These are phyloP conservation scores for Epichloe uncinata DNA, from an alignment of 2,329 filamentous ascomycete genomes.

Conservation along the genomic window DNA sequence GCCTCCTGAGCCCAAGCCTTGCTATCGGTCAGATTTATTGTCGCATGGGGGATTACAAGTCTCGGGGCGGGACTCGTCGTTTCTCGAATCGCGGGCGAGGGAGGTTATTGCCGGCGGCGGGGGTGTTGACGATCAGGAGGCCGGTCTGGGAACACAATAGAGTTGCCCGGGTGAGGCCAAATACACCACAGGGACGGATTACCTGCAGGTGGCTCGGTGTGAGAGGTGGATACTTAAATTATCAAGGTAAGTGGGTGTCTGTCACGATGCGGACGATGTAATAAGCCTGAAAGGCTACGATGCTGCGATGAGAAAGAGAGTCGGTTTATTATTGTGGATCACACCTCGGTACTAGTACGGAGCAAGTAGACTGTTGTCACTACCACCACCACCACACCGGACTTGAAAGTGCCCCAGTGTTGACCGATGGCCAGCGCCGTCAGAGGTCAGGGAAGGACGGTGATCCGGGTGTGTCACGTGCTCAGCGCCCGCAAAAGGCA, in stretches of 20 bases:
- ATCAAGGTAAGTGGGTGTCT: background rate
- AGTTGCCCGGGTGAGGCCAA: background rate
- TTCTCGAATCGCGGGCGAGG: conserved; percentile 1
- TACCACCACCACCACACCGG: too few species aligned
- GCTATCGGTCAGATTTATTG: conserved; percentile 15
- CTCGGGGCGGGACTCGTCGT: background rate
- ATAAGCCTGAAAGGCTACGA: background rate
- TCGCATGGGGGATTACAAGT: conserved; percentile 15
- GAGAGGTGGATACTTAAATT: background rate
- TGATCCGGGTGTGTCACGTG: too few species aligned
- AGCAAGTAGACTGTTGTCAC: background rate
- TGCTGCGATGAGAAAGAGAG: background rate
- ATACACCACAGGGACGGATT: background rate
- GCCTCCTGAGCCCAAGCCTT: conserved; percentile 19
- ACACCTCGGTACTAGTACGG: background rate
- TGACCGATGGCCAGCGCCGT: too few species aligned
- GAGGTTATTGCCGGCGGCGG: background rate
- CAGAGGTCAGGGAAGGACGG: too few species aligned
- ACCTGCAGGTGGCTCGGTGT: background rate
- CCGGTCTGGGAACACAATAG: background rate
- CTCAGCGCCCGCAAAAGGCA: too few species aligned
- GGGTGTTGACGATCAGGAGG: background rate
- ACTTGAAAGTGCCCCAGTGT: too few species aligned
- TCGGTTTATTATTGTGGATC: background rate
- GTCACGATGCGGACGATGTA: background rate